phyloP scores from a whole-genome alignment of 371 early-diverging fungal genomes.

The Coemansia sp. region DNA sequence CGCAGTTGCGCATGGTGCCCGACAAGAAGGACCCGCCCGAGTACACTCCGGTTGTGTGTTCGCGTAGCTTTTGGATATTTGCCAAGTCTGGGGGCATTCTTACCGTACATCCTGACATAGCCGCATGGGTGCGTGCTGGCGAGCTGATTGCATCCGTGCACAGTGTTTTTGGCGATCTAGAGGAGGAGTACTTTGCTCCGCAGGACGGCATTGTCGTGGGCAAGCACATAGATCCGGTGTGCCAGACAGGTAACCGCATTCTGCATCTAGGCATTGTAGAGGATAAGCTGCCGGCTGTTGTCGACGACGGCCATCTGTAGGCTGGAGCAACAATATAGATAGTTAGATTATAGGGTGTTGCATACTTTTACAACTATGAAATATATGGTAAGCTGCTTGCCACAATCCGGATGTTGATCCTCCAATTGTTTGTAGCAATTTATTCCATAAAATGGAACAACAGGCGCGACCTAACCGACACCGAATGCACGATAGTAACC shows the following conservation, averaged over 20 bases:
- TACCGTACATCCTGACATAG: conserved; percentile 83
- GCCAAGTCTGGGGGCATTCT: conserved; percentile 66
- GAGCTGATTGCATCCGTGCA: conserved; percentile 87
- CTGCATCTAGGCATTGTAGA: conserved; percentile 78
- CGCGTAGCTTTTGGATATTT: conserved; percentile 64
- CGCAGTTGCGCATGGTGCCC: conserved; percentile 63
- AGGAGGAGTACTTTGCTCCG: conserved; percentile 85
- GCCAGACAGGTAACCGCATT: conserved; percentile 77
- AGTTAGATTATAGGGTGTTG: no score
- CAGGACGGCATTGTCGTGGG: conserved; percentile 76
- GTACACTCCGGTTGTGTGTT: conserved; percentile 59
- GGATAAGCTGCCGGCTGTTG: conserved; percentile 54
- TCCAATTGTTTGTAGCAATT: no score
- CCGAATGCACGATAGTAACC: no score
- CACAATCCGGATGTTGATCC: no score
- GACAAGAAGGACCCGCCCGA: conserved; percentile 53
- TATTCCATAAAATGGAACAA: no score
- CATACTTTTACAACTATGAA: no score
- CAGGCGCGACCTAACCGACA: no score
- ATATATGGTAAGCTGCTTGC: no score
- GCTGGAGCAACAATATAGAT: no score
- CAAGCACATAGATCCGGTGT: conserved; percentile 71
- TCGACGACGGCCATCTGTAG: conserved; percentile 60
- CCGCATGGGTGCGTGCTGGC: conserved; percentile 81
- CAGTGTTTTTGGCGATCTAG: conserved; percentile 90